Evolutionary conservation across 768 basidiomycete species (phyloP).

Genomic region (Mycena vulgaris): DNA sequence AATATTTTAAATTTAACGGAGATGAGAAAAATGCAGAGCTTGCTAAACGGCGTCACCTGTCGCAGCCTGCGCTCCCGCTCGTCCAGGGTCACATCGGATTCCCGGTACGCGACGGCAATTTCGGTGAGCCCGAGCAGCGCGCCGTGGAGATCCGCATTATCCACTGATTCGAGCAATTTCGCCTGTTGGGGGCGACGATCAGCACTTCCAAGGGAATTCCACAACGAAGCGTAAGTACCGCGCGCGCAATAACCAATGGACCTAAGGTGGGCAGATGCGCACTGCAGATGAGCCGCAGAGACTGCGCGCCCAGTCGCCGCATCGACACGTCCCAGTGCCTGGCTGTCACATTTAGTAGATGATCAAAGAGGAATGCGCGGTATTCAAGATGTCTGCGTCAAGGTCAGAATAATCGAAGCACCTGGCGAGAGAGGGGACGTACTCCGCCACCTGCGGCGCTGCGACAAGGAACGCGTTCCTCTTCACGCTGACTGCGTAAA

Average conservation of each 20-base stretch:
- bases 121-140: slow-evolving; percentile 82
- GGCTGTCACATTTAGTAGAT: slow-evolving; percentile 80
- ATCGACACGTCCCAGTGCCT: slow-evolving; percentile 93
- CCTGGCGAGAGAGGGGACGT: slow-evolving; percentile 49
- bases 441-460: slow-evolving; percentile 91
- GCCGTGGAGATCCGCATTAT: slow-evolving; percentile 85
- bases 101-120: slow-evolving; percentile 73
- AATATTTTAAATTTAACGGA: slow-evolving; percentile 16
- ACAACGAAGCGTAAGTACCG: slow-evolving; percentile 60
- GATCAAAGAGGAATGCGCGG: slow-evolving; percentile 75
- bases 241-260: slow-evolving; percentile 61
- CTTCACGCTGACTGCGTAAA: slow-evolving; percentile 91
- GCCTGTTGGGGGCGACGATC: slow-evolving; percentile 55
- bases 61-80: slow-evolving; percentile 56
- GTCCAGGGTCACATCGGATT: slow-evolving; percentile 46
- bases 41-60: slow-evolving; percentile 55
- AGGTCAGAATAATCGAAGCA: background rate
- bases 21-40: background rate
- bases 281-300: slow-evolving; percentile 78
- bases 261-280: slow-evolving; percentile 71
- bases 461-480: slow-evolving; percentile 89
- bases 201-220: slow-evolving; percentile 16
- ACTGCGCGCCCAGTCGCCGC: slow-evolving; percentile 83
- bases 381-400: slow-evolving; percentile 84
- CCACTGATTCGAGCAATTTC: slow-evolving; percentile 71